Conservation (phyloP, 2,329 filamentous ascomycete genomes). For the Stachybotrys elegans region DNA sequence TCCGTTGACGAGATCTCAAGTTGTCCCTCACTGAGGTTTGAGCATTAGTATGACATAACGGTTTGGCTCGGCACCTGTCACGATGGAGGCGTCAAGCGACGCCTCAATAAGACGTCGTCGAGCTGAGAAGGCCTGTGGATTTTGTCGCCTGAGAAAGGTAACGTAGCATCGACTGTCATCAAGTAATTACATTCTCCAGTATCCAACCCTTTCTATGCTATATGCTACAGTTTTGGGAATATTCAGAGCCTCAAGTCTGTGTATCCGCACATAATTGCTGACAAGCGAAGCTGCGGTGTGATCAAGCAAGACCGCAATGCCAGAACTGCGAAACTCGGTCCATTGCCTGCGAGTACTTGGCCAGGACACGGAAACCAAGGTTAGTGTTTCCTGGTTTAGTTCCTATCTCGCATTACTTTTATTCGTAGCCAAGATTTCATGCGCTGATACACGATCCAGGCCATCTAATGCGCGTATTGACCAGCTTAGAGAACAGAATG, state of each 20-base stretch:
- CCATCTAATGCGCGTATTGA: slow-evolving; percentile 22
- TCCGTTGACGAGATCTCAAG: too few species aligned
- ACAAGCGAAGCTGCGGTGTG: slow-evolving; percentile 16
- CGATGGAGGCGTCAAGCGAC: too few species aligned
- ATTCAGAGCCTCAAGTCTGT: too few species aligned
- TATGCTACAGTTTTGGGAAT: too few species aligned
- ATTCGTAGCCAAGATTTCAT: too few species aligned
- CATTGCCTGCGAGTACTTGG: slow-evolving; percentile 11
- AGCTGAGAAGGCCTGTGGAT: slow-evolving; percentile 17
- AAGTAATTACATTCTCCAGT: neutral
- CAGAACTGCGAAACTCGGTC: slow-evolving; percentile 10
- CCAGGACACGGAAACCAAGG: slow-evolving; percentile 8
- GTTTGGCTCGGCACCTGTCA: too few species aligned
- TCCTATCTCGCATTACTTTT: fast-evolving
- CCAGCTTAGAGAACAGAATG: slow-evolving; percentile 31
- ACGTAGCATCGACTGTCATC: neutral
- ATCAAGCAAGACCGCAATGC: slow-evolving; percentile 14
- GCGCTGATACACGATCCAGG: too few species aligned
- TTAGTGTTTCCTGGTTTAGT: neutral
- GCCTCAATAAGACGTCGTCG: too few species aligned
- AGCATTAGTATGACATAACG: too few species aligned
- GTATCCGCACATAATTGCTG: too few species aligned
- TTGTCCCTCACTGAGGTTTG: too few species aligned
- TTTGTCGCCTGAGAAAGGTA: slow-evolving; percentile 16
- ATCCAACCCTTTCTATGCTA: too few species aligned